Base-by-base conservation (phyloP, 2,329 filamentous ascomycete species). In the Colletotrichum zoysiae region DNA sequence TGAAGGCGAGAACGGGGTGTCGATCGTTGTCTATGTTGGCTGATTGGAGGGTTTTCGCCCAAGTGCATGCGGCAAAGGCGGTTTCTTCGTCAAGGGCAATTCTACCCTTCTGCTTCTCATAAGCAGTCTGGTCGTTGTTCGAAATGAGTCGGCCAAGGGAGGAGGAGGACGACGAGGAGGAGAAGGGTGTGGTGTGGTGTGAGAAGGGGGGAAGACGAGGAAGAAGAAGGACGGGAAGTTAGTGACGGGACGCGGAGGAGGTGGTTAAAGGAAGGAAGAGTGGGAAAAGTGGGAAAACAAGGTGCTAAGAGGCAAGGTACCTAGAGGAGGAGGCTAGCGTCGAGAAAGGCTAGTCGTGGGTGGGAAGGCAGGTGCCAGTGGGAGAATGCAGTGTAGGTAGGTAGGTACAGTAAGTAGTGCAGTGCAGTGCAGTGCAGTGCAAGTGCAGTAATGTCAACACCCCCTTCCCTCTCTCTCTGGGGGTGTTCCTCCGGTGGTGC, bases 141-240 rank as follows among this genome's bases (percentile, higher is more conserved):
- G 58, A 58, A 23, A 58, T 64, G 63, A 61, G 65, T 71, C 69
- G 69, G 65, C 65, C 65, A n/a, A n/a, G n/a, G 35, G 53, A 38
- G 46, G 57, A 53, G 38, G 16, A 44, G 18, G 11, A 44, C 2
- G 26, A 16, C 14, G 9, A 44, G 42, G 16, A 44, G 18, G 11
- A 44, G 42, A 46, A n/a, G 33, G 64, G 58, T 58, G 46, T 58
- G 30, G 30, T 30, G 53, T 59, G 59, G 65, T 69, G 51, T 71
- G 59, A 71, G 69, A 69, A 69, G 69, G 69, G 69, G 68, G 65
- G 42, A 67, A 46, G 69, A 56, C 56, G 65, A 69, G 53, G 65
- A 71, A 63, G 58, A 71, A 71, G 65, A 68, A 65, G 59, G 61
- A 42, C 4, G 46, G 63, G 57, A 63, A 55, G 48, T 48, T 12